These are phyloP conservation scores for Eucalyptus leucophloia DNA, from an alignment of 345 rosid genomes.

Conservation along the genomic window DNA sequence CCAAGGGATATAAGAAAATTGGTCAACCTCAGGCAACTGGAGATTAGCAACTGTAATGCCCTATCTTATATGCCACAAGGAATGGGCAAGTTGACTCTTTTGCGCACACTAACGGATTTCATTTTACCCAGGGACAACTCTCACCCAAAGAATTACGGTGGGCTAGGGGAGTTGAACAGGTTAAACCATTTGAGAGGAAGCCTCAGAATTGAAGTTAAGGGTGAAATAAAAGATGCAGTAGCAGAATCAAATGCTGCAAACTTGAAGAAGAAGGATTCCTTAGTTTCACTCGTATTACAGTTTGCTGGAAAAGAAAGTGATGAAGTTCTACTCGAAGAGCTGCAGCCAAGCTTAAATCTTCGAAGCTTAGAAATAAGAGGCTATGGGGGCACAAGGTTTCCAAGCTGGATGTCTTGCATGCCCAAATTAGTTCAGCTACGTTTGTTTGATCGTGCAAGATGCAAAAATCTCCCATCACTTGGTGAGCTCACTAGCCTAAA, in stretches of 20 bases:
- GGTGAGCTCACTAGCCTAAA: neutral
- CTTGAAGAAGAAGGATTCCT: too few relatives aligned
- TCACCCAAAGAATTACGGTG: fast-evolving
- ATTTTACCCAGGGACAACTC: fast-evolving
- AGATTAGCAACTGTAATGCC: neutral
- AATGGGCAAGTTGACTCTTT: fast-evolving
- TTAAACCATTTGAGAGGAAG: too few relatives aligned
- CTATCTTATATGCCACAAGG: neutral
- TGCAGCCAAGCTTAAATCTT: neutral
- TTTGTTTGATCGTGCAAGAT: neutral
- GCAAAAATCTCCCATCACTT: neutral
- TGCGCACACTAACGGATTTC: neutral
- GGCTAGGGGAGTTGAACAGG: too few relatives aligned
- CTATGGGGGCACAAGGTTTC: neutral
- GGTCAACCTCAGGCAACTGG: neutral
- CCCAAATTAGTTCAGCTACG: neutral
- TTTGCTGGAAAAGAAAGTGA: fast-evolving
- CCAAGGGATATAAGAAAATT: too few relatives aligned
- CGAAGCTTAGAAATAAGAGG: neutral
- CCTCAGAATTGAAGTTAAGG: too few relatives aligned
- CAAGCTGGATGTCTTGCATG: neutral
- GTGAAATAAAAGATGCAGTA: too few relatives aligned
- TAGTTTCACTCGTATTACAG: too few relatives aligned
- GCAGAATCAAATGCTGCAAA: too few relatives aligned
- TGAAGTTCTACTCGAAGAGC: too few relatives aligned